These are phyloP conservation scores for Rhodocollybia butyracea DNA, from an alignment of 768 basidiomycete species.

Conservation along the genomic window DNA sequence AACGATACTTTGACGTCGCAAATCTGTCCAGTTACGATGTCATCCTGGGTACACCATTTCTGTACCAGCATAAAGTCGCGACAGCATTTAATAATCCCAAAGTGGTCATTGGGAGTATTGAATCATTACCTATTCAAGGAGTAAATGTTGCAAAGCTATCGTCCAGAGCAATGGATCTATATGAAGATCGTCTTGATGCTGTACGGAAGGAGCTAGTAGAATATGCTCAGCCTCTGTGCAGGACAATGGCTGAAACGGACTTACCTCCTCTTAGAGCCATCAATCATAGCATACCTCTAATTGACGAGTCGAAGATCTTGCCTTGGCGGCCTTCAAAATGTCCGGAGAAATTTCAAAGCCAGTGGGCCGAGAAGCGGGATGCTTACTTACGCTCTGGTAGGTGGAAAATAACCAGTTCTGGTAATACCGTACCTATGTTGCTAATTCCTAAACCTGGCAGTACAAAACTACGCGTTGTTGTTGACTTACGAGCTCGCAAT, in stretches of 20 bases:
- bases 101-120: constrained; percentile 12
- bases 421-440: constrained; percentile 15
- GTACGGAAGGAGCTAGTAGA: constrained; percentile 10
- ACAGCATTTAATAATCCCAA: constrained; percentile 24
- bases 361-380: constrained; percentile 20
- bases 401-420: constrained; percentile 18
- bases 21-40: constrained; percentile 38
- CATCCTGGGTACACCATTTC: constrained; percentile 32
- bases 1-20: constrained; percentile 29
- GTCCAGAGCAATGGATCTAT: constrained; percentile 10
- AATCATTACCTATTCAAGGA: constrained; percentile 15
- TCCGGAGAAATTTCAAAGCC: constrained; percentile 17
- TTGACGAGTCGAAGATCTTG: constrained; percentile 17
- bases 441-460: constrained; percentile 23
- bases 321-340: constrained; percentile 18
- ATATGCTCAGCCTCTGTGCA: constrained; percentile 12
- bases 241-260: constrained; percentile 1
- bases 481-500: constrained; percentile 34
- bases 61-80: constrained; percentile 26
- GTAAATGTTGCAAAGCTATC: constrained; percentile 9
- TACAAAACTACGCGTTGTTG: constrained; percentile 27
- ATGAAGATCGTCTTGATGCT: constrained; percentile 8
- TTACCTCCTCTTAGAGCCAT: constrained; percentile 24
- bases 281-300: constrained; percentile 27
- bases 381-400: constrained; percentile 20